Evolutionary conservation across 352 stramenopile species (phyloP).

Genomic region (Pythium guiyangense): DNA sequence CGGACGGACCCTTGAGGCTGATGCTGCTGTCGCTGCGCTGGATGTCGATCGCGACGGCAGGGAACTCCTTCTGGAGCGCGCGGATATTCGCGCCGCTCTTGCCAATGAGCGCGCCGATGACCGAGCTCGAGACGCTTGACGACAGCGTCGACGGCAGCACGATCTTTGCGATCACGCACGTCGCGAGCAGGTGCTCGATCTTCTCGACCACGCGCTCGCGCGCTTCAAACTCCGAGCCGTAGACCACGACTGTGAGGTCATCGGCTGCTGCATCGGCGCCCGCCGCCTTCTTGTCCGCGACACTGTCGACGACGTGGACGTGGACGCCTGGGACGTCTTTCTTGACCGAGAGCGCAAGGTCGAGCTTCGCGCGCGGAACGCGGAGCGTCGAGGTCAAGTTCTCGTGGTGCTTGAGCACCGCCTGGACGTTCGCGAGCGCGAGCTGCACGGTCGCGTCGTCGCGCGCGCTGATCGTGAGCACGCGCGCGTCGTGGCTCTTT

Average conservation of each 20-base stretch:
- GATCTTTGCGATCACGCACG: slow-evolving; percentile 46
- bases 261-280: no score
- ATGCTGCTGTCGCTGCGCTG: slow-evolving; percentile 42
- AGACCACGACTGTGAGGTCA: slow-evolving; percentile 47
- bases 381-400: slow-evolving; percentile 41
- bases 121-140: slow-evolving; percentile 27
- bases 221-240: slow-evolving; percentile 43
- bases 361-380: slow-evolving; percentile 38
- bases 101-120: slow-evolving; percentile 70
- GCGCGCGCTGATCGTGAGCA: slow-evolving; percentile 61
- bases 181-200: slow-evolving; percentile 52
- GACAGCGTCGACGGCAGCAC: slow-evolving; percentile 34
- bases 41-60: slow-evolving; percentile 62
- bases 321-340: slow-evolving; percentile 44
- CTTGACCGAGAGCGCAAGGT: slow-evolving; percentile 47
- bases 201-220: slow-evolving; percentile 60
- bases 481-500: slow-evolving; percentile 28
- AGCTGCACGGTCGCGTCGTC: slow-evolving; percentile 60
- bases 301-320: slow-evolving; percentile 41
- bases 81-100: slow-evolving; percentile 78
- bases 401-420: slow-evolving; percentile 46
- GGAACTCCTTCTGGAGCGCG: slow-evolving; percentile 59
- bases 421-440: slow-evolving; percentile 50
- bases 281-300: slow-evolving; percentile 22
- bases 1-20: slow-evolving; percentile 44